phyloP scores from a whole-genome alignment of 306 rosid genomes.

The Pterocarpus santalinus region DNA sequence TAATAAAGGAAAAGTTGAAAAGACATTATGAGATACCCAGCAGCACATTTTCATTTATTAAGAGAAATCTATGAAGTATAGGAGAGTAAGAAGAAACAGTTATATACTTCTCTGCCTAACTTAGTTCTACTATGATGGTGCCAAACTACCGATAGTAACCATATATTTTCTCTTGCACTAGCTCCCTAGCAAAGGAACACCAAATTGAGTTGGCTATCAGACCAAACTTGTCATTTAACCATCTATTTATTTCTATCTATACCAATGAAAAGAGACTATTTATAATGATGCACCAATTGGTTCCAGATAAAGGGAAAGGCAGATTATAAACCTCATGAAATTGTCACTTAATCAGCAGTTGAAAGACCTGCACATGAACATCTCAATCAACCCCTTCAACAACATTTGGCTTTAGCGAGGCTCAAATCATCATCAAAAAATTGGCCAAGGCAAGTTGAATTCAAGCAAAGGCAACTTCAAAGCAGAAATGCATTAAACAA shows the following conservation, averaged over 20 bases:
- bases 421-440: conserved; percentile 25
- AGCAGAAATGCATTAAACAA: conserved; percentile 2
- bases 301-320: not conserved
- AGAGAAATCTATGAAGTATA: not conserved
- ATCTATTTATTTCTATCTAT: not conserved
- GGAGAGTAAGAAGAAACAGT: not conserved
- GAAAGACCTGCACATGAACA: not conserved
- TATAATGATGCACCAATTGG: not conserved
- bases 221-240: conserved; percentile 1
- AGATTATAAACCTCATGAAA: conserved; percentile 8
- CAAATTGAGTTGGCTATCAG: not conserved
- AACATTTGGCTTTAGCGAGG: conserved; percentile 10
- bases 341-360: conserved; percentile 7
- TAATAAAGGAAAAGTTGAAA: not conserved
- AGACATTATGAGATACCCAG: not conserved
- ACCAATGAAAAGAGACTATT: not conserved
- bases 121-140: not conserved
- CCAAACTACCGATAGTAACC: not conserved
- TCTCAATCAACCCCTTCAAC: conserved; percentile 7
- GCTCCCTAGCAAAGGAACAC: not conserved
- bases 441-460: conserved; percentile 11
- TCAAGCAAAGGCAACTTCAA: conserved; percentile 20
- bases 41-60: not conserved
- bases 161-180: not conserved
- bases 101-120: not conserved